A percentile compares a stretch with the other conserved stretches of the same genome.
These are phyloP conservation scores for Brasilioporus rufonigricans DNA, from an alignment of 768 basidiomycete genomes.

Conservation along the genomic window DNA sequence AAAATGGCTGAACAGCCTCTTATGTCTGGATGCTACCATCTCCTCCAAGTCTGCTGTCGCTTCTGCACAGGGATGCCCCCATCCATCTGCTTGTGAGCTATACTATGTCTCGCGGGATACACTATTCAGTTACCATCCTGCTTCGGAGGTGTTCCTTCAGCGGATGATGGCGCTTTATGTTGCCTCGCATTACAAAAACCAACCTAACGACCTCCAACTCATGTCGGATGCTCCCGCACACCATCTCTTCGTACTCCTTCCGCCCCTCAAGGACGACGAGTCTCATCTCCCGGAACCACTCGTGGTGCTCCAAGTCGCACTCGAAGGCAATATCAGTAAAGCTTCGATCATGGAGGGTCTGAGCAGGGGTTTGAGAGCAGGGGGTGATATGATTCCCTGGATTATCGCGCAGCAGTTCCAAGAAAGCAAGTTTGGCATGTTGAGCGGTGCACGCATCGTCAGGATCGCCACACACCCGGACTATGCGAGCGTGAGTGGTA, in stretches of 20 bases:
- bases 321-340: constrained; percentile 91
- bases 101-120: constrained; percentile 97
- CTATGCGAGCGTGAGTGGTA: constrained; percentile 72
- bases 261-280: constrained; percentile 88
- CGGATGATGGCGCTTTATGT: constrained; percentile 99
- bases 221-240: constrained; percentile 97
- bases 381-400: constrained; percentile 99
- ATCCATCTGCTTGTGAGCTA: constrained; percentile 90
- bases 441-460: constrained; percentile 90
- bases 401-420: constrained; percentile 92
- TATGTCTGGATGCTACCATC: constrained; percentile 88
- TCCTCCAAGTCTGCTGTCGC: constrained; percentile 40
- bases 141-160: constrained; percentile 96
- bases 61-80: constrained; percentile 77
- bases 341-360: constrained; percentile 83
- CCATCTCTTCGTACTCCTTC: constrained; percentile 92
- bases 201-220: constrained; percentile 97
- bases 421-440: constrained; percentile 87
- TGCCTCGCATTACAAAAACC: constrained; percentile 98
- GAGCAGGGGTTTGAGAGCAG: constrained; percentile 76
- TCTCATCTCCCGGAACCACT: constrained; percentile 91
- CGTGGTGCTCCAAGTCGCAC: constrained; percentile 92
- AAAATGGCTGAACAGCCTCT: constrained; percentile 86
- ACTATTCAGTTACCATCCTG: constrained; percentile 94
- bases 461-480: constrained; percentile 96